Evolutionary conservation across 2,329 filamentous ascomycete genomes (phyloP).

Genomic region (Blastomyces parvus): DNA sequence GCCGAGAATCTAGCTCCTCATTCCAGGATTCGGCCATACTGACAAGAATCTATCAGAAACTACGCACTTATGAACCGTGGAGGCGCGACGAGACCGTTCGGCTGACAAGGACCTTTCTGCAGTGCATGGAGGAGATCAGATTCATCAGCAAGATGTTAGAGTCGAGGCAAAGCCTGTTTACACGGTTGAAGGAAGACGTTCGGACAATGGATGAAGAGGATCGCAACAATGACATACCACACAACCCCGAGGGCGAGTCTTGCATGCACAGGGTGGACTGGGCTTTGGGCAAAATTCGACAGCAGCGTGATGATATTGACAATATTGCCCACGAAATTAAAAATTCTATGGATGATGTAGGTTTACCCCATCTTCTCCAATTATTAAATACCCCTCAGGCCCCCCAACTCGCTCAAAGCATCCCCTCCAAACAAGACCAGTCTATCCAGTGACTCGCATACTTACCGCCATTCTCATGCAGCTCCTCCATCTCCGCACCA

Average conservation of each 20-base stretch:
- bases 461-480: not conserved
- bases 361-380: not conserved
- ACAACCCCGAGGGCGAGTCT: slow-evolving; percentile 2
- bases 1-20: not conserved
- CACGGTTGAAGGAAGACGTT: not conserved
- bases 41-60: slow-evolving; percentile 4
- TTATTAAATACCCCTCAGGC: not conserved
- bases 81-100: slow-evolving; percentile 7
- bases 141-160: slow-evolving; percentile 2
- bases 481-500: slow-evolving; percentile 5
- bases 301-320: slow-evolving; percentile 3
- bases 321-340: slow-evolving; percentile 3
- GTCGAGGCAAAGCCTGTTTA: slow-evolving; percentile 2
- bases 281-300: slow-evolving; percentile 3
- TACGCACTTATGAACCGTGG: slow-evolving; percentile 6
- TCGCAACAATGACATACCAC: slow-evolving; percentile 1
- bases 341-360: slow-evolving; percentile 8
- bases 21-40: not conserved
- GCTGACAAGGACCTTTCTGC: slow-evolving; percentile 5
- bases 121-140: slow-evolving; percentile 6
- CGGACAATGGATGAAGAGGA: slow-evolving; percentile 1
- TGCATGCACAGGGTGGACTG: slow-evolving; percentile 1
- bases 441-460: not conserved
- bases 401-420: not conserved
- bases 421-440: not conserved